Conservation (phyloP, 2,329 filamentous ascomycete genomes). For the Diaporthe vexans region DNA sequence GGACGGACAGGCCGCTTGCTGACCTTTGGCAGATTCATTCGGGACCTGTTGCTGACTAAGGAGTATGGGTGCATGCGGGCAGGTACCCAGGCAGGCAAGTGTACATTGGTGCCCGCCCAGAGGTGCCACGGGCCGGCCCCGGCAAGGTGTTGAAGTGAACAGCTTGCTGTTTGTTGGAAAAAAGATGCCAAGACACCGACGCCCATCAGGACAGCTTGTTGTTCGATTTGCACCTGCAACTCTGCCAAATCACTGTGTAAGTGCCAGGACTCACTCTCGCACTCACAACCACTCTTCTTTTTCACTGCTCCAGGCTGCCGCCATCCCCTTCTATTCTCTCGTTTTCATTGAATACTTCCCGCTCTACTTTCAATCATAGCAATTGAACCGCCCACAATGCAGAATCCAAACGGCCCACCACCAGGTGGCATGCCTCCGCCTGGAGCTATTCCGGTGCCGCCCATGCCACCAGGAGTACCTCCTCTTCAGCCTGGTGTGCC, state of each 20-base stretch:
- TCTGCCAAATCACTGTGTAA: constrained; percentile 10
- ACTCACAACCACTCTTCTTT: not conserved
- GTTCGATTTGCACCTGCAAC: constrained; percentile 9
- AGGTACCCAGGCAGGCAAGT: not conserved
- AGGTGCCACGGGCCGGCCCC: constrained; percentile 32
- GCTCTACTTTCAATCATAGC: not conserved
- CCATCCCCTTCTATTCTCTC: not conserved
- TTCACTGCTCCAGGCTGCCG: not conserved
- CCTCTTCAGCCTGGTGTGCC: constrained; percentile 48
- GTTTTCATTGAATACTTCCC: not conserved
- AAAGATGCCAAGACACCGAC: constrained; percentile 7
- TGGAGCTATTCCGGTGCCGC: constrained; percentile 38
- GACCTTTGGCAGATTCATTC: not conserved
- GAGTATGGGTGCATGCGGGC: no score
- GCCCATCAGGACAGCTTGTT: constrained; percentile 38
- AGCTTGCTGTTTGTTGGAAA: constrained; percentile 40
- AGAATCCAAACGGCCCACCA: constrained; percentile 37
- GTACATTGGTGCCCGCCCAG: constrained; percentile 21
- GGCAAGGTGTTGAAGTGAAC: constrained; percentile 39
- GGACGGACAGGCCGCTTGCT: not conserved
- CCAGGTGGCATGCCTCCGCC: constrained; percentile 40
- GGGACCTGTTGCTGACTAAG: constrained; percentile 10
- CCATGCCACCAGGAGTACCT: constrained; percentile 47
- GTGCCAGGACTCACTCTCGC: not conserved
- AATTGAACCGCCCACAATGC: constrained; percentile 24